Base-by-base conservation (phyloP, 2,329 filamentous ascomycete genomes). In the Camillea tinctor region DNA sequence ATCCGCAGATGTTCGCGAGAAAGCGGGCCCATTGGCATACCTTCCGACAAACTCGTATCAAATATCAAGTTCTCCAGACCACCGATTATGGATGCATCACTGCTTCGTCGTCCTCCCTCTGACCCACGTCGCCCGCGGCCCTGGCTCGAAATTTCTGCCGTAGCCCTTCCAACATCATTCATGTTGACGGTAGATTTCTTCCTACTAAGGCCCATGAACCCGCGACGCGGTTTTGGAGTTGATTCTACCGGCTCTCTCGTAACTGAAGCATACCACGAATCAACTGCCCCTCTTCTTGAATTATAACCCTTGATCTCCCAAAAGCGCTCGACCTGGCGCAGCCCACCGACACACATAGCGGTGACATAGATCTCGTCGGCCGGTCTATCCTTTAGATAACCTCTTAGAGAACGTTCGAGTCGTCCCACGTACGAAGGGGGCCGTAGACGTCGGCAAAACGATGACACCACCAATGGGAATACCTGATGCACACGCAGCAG, bases 231-330 rank as follows among this genome's bases (percentile, higher is more conserved):
- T 68, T 85, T 88, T 7, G 76, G 59, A 5, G 78, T 66, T 8
- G 79, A 67, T 36, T 82, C 81, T 5, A 72, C 55, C 20, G 73
- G 68, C 8, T 81, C 81, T 60, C 77, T 81, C 1, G 78, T 76
- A 8, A 88, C 72, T 19, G 76, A 77, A 49, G 79, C 78, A 69
- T 83, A 87, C 85, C 85, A 89, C 4, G 69, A 75, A 66, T 89
- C 86, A 17, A 89, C 86, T 1, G 83, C 81, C 20, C 78, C 78
- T 59, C 85, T 79, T 30, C 86, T 79, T 55, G 77, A 78, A 68
- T 87, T 88, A 72, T 89, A 89, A 1, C 86, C 85, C 67, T 87
- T 87, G 48, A 86, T 85, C 68, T 88, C 85, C 86, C 86, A 89
- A 40, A 89, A 80, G 51, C 81, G 78, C 66, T 88, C 84, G 1